phyloP scores from a whole-genome alignment of 768 basidiomycete genomes.

The Leccinum subtestaceum region DNA sequence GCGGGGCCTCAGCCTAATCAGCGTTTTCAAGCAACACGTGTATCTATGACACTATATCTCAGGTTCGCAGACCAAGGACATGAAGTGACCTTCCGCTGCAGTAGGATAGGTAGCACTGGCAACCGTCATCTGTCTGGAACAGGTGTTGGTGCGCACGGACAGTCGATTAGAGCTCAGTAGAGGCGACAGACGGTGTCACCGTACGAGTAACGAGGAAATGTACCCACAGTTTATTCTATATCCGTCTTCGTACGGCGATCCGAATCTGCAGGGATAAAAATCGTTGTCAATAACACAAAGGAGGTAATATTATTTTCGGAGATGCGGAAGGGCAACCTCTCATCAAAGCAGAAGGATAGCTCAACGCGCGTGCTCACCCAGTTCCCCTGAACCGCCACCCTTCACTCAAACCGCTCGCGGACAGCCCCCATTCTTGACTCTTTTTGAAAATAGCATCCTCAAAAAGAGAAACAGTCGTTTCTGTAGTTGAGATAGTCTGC shows the following conservation, averaged over 20 bases:
- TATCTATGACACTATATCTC: too few relatives aligned
- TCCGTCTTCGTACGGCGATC: constrained; percentile 76
- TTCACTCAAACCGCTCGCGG: constrained; percentile 85
- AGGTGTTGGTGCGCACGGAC: background rate
- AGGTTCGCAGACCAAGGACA: too few relatives aligned
- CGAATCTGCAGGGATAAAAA: constrained; percentile 52
- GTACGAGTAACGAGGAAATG: background rate
- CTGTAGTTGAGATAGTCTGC: background rate
- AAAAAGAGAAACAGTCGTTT: constrained; percentile 47
- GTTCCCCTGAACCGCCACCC: constrained; percentile 87
- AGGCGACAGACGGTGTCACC: too few relatives aligned
- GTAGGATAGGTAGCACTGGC: too few relatives aligned
- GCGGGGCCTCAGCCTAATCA: too few relatives aligned
- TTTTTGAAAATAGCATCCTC: constrained; percentile 72
- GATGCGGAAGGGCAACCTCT: background rate
- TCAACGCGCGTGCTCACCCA: constrained; percentile 45
- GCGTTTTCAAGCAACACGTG: too few relatives aligned
- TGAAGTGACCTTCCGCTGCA: too few relatives aligned
- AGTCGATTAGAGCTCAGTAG: too few relatives aligned
- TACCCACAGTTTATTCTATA: constrained; percentile 90
- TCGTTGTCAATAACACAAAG: constrained; percentile 6
- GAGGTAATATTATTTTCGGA: background rate
- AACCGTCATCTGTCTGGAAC: too few relatives aligned
- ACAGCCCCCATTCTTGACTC: constrained; percentile 83
- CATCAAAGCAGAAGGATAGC: background rate